A percentile compares a stretch with the other conserved stretches of the same genome.
phyloP scores from a whole-genome alignment of 2,329 filamentous ascomycete genomes.

The Paraphoma chrysanthemicola region DNA sequence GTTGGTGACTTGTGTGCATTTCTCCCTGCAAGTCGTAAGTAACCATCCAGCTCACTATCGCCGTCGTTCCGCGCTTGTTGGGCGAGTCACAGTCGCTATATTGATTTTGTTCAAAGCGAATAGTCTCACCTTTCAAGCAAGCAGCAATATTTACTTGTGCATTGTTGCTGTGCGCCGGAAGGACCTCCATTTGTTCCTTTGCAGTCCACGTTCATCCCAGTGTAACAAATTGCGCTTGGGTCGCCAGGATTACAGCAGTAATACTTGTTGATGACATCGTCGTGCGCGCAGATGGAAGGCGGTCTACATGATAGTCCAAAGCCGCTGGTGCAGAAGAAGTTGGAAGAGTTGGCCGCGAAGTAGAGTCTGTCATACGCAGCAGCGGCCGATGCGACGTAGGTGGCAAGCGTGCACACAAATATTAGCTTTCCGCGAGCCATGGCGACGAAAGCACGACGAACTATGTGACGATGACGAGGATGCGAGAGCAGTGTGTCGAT shows the following conservation, averaged over 20 bases:
- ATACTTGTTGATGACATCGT: constrained; percentile 14
- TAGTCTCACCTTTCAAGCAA: background rate
- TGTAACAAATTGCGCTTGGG: constrained; percentile 18
- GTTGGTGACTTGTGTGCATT: constrained; percentile 8
- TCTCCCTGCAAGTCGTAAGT: constrained; percentile 10
- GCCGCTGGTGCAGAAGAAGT: background rate
- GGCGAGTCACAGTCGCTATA: background rate
- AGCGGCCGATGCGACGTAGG: background rate
- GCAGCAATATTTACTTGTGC: background rate
- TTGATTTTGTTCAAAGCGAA: too few species aligned
- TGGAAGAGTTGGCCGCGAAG: background rate
- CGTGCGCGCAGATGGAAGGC: constrained; percentile 20
- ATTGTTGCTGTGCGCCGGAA: background rate
- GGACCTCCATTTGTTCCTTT: background rate
- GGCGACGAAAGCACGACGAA: background rate
- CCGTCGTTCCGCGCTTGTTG: too few species aligned
- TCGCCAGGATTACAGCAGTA: constrained; percentile 23
- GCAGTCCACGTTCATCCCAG: background rate
- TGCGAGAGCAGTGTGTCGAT: background rate
- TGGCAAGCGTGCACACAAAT: background rate
- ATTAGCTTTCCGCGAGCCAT: background rate
- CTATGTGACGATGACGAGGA: background rate
- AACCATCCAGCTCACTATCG: too few species aligned
- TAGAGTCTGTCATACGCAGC: background rate
- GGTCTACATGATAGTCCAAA: constrained; percentile 14